Base-by-base conservation (phyloP, 2,329 filamentous ascomycete species). In the Fusarium sp. region DNA sequence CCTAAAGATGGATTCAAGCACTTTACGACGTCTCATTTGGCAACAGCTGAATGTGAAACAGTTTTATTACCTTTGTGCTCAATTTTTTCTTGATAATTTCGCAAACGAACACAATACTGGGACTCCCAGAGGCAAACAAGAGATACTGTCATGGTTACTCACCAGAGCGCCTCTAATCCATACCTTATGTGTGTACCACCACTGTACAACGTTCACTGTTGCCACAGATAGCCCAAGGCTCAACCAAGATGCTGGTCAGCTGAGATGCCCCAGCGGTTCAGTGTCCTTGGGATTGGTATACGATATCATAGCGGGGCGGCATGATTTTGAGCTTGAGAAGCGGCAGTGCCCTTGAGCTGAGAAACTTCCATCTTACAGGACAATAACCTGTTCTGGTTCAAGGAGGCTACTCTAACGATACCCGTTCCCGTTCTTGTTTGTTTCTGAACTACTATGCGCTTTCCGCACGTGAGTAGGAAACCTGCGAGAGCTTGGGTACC, bases 1-100 rank as follows among this genome's bases (percentile, higher is more conserved):
- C 71, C 63, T 75, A 63, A 48, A 22, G 45, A 30, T 22, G 51
- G 32, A 61, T 58, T 58, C 54, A 73, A 35, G 65, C 41, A 56
- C 47, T 67, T 58, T 61, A 66, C 63, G 66, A 63, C 66, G 73
- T 73, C 71, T 74, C 71, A 72, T 74, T 68, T 66, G 60, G 56
- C 45, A 74, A 36, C 39, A 70, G 74, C 73, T 66, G 73, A 77
- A 76, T 74, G 41, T 75, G 74, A 75, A 75, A 76, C 74, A 67
- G 53, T 70, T 65, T 67, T 70, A 65, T 64, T 44, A 64, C 51
- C 44, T 57, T 60, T 50, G 42, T 51, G 32, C 57, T 74, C 50
- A 24, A 63, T 42, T 47, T 41, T 24, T 51, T 57, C 28, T 53
- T 26, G 22, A 54, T 32, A 51, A 65, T 32, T 58, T 38, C 36